A percentile compares a stretch with the other conserved stretches of the same genome.
These are phyloP conservation scores for Gyrodon lividus DNA, from an alignment of 768 basidiomycete species.

Conservation along the genomic window DNA sequence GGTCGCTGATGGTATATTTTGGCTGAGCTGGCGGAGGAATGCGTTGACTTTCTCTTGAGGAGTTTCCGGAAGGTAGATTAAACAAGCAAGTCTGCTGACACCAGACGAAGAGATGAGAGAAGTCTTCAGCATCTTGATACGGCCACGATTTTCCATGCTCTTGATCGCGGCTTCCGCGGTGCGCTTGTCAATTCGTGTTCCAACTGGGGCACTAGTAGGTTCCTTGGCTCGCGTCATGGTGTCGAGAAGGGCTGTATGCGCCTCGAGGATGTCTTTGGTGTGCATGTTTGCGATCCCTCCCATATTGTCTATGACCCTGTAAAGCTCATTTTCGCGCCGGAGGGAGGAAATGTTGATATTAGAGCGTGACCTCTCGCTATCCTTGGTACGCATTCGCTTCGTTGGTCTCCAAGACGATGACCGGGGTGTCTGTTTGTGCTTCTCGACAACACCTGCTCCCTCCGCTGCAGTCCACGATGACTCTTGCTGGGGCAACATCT, in stretches of 20 bases:
- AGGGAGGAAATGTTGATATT: slow-evolving; percentile 74
- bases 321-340: slow-evolving; percentile 78
- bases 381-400: slow-evolving; percentile 20
- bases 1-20: slow-evolving; percentile 30
- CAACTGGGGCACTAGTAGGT: slow-evolving; percentile 65
- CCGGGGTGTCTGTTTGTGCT: slow-evolving; percentile 11
- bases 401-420: slow-evolving; percentile 14
- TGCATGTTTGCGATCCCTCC: slow-evolving; percentile 69
- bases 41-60: slow-evolving; percentile 50
- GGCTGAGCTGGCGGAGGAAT: slow-evolving; percentile 58
- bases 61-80: slow-evolving; percentile 65
- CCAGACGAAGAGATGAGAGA: slow-evolving; percentile 60
- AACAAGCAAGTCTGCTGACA: slow-evolving; percentile 51
- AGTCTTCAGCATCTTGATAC: slow-evolving; percentile 70
- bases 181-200: slow-evolving; percentile 70
- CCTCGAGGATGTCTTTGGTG: slow-evolving; percentile 68
- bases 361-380: slow-evolving; percentile 19
- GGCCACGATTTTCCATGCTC: slow-evolving; percentile 60
- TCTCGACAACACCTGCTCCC: slow-evolving; percentile 6
- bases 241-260: slow-evolving; percentile 62
- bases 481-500: neutral
- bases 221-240: slow-evolving; percentile 58
- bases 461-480: neutral
- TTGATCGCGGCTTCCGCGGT: slow-evolving; percentile 62
- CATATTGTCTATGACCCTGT: slow-evolving; percentile 59